phyloP scores from a whole-genome alignment of 306 rosid species.

The Prunus campanulata region DNA sequence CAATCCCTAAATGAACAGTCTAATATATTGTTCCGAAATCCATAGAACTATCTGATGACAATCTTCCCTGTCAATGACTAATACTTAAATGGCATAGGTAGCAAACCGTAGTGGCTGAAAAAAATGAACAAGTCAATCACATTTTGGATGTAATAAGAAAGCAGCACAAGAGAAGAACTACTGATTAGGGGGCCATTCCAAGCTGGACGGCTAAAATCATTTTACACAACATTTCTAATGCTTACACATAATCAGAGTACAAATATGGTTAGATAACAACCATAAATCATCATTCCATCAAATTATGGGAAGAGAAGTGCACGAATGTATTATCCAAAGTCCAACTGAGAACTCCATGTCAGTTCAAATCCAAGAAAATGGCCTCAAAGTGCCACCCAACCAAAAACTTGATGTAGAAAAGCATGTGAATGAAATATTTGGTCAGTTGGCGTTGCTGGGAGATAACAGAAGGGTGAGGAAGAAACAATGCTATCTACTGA shows the following conservation, averaged over 20 bases:
- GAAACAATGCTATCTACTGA: neutral
- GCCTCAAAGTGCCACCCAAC: constrained; percentile 3
- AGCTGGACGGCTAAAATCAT: neutral
- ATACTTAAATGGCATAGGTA: neutral
- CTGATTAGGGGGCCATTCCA: neutral
- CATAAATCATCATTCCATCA: neutral
- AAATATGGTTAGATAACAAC: neutral
- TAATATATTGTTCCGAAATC: neutral
- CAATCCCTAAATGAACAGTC: neutral
- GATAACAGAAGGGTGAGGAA: neutral
- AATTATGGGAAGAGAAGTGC: neutral
- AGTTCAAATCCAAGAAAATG: neutral
- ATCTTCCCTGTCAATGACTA: neutral
- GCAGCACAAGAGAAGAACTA: neutral
- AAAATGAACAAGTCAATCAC: neutral
- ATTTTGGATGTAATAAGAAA: neutral
- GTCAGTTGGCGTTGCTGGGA: neutral
- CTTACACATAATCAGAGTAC: neutral
- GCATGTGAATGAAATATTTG: neutral
- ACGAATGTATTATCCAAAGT: neutral
- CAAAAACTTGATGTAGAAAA: neutral
- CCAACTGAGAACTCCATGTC: neutral
- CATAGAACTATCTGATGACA: neutral
- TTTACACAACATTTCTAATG: neutral
- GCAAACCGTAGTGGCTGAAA: neutral